phyloP scores from a whole-genome alignment of 202 grass and related monocot species.

The Panicum virgatum region DNA sequence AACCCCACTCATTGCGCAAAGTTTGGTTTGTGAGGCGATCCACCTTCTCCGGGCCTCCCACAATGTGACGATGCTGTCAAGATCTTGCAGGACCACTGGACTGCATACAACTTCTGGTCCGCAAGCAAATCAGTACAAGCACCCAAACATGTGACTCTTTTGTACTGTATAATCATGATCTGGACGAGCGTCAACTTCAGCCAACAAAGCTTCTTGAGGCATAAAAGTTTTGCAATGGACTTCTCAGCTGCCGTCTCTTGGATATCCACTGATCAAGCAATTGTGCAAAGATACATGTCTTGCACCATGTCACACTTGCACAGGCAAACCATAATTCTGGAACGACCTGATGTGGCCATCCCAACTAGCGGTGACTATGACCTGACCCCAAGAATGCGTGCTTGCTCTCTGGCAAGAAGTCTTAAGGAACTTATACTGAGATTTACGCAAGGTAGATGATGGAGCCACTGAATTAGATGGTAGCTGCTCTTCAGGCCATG shows the following conservation, averaged over 20 bases:
- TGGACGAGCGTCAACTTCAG: slow-evolving; percentile 31
- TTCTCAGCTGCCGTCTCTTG: slow-evolving; percentile 17
- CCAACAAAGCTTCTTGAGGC: slow-evolving; percentile 32
- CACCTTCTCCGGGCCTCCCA: slow-evolving; percentile 21
- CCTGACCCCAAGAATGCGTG: slow-evolving; percentile 83
- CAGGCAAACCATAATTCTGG: slow-evolving; percentile 89
- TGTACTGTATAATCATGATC: slow-evolving; percentile 33
- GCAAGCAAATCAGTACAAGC: slow-evolving; percentile 45
- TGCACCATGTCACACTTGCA: slow-evolving; percentile 57
- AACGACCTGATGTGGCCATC: slow-evolving; percentile 92
- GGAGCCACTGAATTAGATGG: slow-evolving; percentile 46
- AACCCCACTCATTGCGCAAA: slow-evolving; percentile 21
- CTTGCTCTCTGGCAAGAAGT: slow-evolving; percentile 67
- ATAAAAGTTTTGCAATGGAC: slow-evolving; percentile 22
- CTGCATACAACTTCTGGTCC: slow-evolving; percentile 59
- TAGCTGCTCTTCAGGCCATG: slow-evolving; percentile 95
- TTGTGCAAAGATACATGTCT: slow-evolving; percentile 16
- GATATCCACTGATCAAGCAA: slow-evolving; percentile 36
- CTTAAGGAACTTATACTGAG: slow-evolving; percentile 80
- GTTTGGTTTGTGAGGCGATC: not conserved
- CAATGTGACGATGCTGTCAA: slow-evolving; percentile 26
- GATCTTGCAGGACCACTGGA: slow-evolving; percentile 54
- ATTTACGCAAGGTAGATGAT: slow-evolving; percentile 64
- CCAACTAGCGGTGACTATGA: slow-evolving; percentile 81
- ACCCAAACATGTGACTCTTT: slow-evolving; percentile 50